Evolutionary conservation across 768 basidiomycete species (phyloP).

Genomic region (Hortiboletus flavorubellus): DNA sequence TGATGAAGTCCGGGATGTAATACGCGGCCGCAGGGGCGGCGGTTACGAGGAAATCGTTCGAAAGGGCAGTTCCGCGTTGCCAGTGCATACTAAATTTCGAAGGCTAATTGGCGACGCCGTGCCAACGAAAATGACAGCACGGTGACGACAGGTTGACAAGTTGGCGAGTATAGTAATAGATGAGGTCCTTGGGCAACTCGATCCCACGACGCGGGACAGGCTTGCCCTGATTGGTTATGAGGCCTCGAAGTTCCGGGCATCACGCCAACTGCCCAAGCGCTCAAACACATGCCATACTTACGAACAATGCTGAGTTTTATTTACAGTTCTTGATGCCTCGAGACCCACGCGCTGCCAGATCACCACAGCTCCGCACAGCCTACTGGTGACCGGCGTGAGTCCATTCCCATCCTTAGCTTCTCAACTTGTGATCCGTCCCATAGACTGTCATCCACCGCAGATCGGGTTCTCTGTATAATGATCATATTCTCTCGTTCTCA

Average conservation of each 20-base stretch:
- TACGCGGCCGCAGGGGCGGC: slow-evolving; percentile 41
- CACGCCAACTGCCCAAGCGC: not conserved
- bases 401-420: not conserved
- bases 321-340: not conserved
- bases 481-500: not conserved
- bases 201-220: slow-evolving; percentile 21
- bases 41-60: slow-evolving; percentile 11
- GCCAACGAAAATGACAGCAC: not conserved
- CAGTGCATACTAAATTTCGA: slow-evolving; percentile 8
- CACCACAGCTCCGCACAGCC: not conserved
- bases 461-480: not conserved
- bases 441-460: too few species aligned
- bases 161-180: not conserved
- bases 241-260: not conserved
- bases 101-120: slow-evolving; percentile 1
- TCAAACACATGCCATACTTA: too few species aligned
- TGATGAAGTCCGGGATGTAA: slow-evolving; percentile 78
- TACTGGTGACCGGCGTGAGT: too few species aligned
- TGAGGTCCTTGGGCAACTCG: not conserved
- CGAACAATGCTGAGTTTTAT: slow-evolving; percentile 2
- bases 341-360: not conserved
- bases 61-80: slow-evolving; percentile 5
- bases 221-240: not conserved
- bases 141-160: not conserved
- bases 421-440: not conserved